Percentiles rank a stretch among this genome's conserved stretches.
Conservation (phyloP, 257 asterid species). For the Cinchona pubescens region DNA sequence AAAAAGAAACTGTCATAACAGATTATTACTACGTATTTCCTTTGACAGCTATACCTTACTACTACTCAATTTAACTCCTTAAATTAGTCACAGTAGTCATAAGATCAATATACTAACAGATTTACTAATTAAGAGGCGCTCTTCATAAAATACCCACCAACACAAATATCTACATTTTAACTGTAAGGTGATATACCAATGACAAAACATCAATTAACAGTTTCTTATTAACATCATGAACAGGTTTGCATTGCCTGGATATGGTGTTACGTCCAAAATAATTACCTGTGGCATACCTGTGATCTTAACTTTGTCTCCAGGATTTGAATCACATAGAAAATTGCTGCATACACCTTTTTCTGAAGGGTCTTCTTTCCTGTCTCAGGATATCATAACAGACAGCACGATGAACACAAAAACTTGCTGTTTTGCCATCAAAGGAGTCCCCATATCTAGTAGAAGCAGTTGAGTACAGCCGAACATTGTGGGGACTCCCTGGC, state of each 20-base stretch:
- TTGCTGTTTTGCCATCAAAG: conserved; percentile 87
- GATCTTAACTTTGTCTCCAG: conserved; percentile 83
- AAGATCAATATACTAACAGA: too few species aligned
- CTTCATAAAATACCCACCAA: not conserved
- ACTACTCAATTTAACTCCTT: not conserved
- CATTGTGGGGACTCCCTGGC: conserved; percentile 82
- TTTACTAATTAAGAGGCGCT: not conserved
- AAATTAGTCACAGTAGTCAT: not conserved
- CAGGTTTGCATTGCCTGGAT: not conserved
- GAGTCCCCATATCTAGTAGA: conserved; percentile 87
- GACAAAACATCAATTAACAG: not conserved
- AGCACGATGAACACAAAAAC: conserved; percentile 89
- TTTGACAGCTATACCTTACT: not conserved
- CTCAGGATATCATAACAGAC: conserved; percentile 85
- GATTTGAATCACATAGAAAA: conserved; percentile 79
- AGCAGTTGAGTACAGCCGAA: conserved; percentile 85
- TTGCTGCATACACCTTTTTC: conserved; percentile 90
- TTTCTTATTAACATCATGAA: not conserved
- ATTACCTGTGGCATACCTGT: conserved; percentile 42
- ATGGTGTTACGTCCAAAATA: not conserved
- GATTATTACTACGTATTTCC: not conserved
- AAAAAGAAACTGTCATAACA: not conserved
- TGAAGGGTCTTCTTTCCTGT: conserved; percentile 85
- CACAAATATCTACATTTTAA: not conserved
- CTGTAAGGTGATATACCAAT: not conserved